phyloP scores from a whole-genome alignment of 2,329 filamentous ascomycete genomes.

The Aspergillus alliaceus region DNA sequence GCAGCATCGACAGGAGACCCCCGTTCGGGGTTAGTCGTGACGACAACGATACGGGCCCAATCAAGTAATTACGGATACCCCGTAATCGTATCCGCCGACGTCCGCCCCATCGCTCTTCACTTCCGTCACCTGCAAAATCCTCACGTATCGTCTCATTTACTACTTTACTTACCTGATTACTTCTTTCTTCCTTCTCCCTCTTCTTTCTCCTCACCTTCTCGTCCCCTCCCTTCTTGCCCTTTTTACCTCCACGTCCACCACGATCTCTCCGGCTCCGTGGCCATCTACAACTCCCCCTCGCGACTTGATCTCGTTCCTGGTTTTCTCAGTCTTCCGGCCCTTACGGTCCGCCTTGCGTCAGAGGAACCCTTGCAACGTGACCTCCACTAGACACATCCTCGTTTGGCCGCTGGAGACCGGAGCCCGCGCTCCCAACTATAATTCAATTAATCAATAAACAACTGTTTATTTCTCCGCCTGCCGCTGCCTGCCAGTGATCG shows the following conservation, averaged over 20 bases:
- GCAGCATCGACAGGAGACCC: neutral
- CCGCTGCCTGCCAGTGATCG: conserved; percentile 15
- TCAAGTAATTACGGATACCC: conserved; percentile 29
- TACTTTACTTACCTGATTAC: conserved; percentile 1
- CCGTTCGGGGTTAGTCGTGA: conserved; percentile 21
- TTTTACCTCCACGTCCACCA: conserved; percentile 5
- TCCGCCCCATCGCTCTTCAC: conserved; percentile 20
- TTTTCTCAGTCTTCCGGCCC: conserved; percentile 18
- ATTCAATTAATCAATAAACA: conserved; percentile 8
- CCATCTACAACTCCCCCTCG: conserved; percentile 19
- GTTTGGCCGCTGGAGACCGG: conserved; percentile 27
- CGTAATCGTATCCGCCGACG: conserved; percentile 19
- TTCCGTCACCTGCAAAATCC: conserved; percentile 5
- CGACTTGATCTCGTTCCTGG: conserved; percentile 20
- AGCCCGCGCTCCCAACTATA: conserved; percentile 14
- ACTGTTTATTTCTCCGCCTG: conserved; percentile 17
- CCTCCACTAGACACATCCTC: conserved; percentile 18
- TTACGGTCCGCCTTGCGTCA: conserved; percentile 32
- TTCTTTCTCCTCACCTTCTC: conserved; percentile 6
- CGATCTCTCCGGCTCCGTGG: conserved; percentile 24
- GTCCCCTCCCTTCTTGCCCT: conserved; percentile 8
- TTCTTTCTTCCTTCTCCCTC: conserved; percentile 13
- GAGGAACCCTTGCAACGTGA: conserved; percentile 31
- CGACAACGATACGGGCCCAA: conserved; percentile 26
- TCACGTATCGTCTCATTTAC: conserved; percentile 13